phyloP scores from a whole-genome alignment of 257 asterid genomes.

The Nicotiana tomentosiformis region DNA sequence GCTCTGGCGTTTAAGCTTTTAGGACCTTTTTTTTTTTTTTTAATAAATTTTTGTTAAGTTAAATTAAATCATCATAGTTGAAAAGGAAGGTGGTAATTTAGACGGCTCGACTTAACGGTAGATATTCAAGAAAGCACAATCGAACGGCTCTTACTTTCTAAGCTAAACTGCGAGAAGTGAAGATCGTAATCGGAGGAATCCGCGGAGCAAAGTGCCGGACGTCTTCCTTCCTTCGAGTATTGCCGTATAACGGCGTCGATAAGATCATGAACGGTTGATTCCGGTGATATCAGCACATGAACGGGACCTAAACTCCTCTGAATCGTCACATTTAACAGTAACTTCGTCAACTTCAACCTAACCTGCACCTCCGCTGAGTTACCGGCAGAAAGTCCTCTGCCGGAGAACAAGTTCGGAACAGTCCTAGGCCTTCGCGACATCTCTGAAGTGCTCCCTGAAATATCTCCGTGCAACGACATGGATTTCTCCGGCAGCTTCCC shows the following conservation, averaged over 20 bases:
- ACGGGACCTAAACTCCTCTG: conserved; percentile 82
- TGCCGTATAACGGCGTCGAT: conserved; percentile 61
- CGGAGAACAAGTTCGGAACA: conserved; percentile 50
- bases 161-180: conserved; percentile 90
- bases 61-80: too few species aligned
- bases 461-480: conserved; percentile 45
- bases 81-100: too few species aligned
- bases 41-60: too few species aligned
- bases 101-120: conserved; percentile 9
- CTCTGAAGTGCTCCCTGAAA: conserved; percentile 9
- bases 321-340: conserved; percentile 71
- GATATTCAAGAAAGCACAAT: neutral
- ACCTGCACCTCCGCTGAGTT: neutral
- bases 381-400: conserved; percentile 14
- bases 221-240: conserved; percentile 69
- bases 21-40: too few species aligned
- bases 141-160: conserved; percentile 54
- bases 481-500: conserved; percentile 49
- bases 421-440: conserved; percentile 53
- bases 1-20: too few species aligned
- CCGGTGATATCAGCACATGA: conserved; percentile 61
- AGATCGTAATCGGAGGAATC: conserved; percentile 52
- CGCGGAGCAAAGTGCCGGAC: conserved; percentile 35
- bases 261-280: conserved; percentile 67
- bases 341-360: conserved; percentile 55